Base-by-base conservation (phyloP, 1,284 basidiomycete genomes). In the Lentinula novae-zelandiae region DNA sequence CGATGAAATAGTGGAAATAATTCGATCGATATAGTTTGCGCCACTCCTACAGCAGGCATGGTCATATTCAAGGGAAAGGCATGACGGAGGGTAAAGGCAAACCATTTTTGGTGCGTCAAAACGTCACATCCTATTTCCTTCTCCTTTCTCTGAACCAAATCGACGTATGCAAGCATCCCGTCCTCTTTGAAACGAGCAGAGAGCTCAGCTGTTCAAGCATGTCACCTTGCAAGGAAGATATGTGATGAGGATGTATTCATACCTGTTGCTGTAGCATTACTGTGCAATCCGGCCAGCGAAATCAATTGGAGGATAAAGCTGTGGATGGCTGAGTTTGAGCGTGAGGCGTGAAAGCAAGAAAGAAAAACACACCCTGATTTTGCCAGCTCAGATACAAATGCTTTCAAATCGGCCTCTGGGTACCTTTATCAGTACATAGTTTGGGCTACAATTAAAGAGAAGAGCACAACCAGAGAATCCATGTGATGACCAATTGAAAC, bases 71-170 rank as follows among this genome's bases (percentile, higher is more conserved):
- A 31, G 22, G 33, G 4, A 63, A 39, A 40, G 53, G 27, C 2
- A n/a, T 20, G 27, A 40, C n/a, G 40, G 58, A 51, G 17, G 17
- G 44, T 9, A 9, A 27, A 20, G 40, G 60, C 80, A 62, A 51
- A 86, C 93, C 93, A 95, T 78, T 93, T 93, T 75, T 95, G 92
- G 73, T 95, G 92, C 1, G 90, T 95, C 60, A 97, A 79, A 48
- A 98, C 94, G 72, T 98, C 95, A 67, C 92, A 94, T 36, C 93
- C 92, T 54, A 96, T 86, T 67, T 92, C 93, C 71, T 91, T 89
- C 75, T 98, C 95, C 74, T 90, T 93, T 64, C 87, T 80, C 73
- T 95, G 93, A 54, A 95, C 82, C 31, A 93, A 82, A 62, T 93
- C 80, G 58, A 94, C 91, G 71, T 95, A 95, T 27, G 92, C 92